A percentile compares a stretch with the other conserved stretches of the same genome.
These are phyloP conservation scores for Aspergillus cavernicola DNA, from an alignment of 495 filamentous ascomycete genomes.

Conservation along the genomic window DNA sequence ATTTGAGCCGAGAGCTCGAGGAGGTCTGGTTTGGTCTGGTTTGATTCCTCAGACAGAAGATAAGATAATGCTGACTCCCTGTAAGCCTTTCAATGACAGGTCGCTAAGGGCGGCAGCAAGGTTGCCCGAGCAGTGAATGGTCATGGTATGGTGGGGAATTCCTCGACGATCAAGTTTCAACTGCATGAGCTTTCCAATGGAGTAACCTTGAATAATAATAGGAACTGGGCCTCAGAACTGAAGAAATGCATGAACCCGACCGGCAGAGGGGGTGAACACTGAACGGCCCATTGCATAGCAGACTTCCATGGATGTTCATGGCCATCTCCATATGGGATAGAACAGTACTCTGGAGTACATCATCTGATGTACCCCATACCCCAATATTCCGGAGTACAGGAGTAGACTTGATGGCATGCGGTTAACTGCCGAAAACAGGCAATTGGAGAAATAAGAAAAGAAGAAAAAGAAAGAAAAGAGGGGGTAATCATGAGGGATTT, in stretches of 20 bases:
- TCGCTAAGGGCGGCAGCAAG: too few relatives aligned
- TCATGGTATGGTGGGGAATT: slow-evolving; percentile 7
- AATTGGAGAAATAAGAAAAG: not conserved
- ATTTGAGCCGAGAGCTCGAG: too few relatives aligned
- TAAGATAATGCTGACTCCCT: too few relatives aligned
- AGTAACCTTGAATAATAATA: too few relatives aligned
- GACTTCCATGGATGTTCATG: not conserved
- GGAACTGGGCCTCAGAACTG: too few relatives aligned
- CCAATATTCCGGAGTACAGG: not conserved
- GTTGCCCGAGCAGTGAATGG: too few relatives aligned
- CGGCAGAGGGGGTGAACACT: not conserved
- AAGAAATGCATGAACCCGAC: not conserved
- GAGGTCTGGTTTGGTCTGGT: not conserved
- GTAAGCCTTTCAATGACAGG: not conserved
- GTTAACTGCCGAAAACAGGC: slow-evolving; percentile 6
- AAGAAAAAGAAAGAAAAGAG: not conserved
- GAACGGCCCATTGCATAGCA: slow-evolving; percentile 1
- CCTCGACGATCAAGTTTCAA: not conserved
- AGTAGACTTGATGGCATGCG: not conserved
- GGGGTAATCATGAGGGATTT: not conserved
- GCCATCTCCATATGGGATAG: not conserved
- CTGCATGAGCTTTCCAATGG: too few relatives aligned
- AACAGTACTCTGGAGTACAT: not conserved
- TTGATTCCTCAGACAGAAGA: not conserved
- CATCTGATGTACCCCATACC: slow-evolving; percentile 1